These are phyloP conservation scores for Blastobotrys arbuscula DNA, from an alignment of 1,139 yeast genomes.

Conservation along the genomic window DNA sequence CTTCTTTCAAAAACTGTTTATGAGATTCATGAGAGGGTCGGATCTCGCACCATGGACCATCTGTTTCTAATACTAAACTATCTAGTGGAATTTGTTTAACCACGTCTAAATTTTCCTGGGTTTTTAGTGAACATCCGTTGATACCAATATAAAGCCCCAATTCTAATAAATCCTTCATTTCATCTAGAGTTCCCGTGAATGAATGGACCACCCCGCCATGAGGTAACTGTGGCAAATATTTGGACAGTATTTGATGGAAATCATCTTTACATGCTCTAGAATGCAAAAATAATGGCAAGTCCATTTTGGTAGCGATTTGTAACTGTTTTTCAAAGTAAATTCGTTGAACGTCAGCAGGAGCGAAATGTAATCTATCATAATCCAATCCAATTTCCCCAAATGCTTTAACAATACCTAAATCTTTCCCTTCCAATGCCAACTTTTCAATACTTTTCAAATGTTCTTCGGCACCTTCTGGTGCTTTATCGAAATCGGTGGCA, in stretches of 20 bases:
- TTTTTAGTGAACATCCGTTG: slow-evolving; percentile 88
- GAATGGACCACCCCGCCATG: slow-evolving; percentile 82
- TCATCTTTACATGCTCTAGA: slow-evolving; percentile 87
- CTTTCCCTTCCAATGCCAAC: slow-evolving; percentile 46
- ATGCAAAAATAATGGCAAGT: slow-evolving; percentile 78
- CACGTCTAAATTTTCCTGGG: slow-evolving; percentile 65
- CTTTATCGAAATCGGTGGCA: slow-evolving; percentile 56
- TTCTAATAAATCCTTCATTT: slow-evolving; percentile 46
- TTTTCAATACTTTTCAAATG: slow-evolving; percentile 41
- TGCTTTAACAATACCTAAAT: slow-evolving; percentile 50
- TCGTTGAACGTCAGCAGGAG: slow-evolving; percentile 61
- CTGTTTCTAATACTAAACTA: slow-evolving; percentile 78
- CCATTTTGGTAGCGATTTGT: slow-evolving; percentile 46
- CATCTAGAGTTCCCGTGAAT: slow-evolving; percentile 77
- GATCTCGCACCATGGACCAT: slow-evolving; percentile 98
- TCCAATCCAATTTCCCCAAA: slow-evolving; percentile 94
- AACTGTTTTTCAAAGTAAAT: slow-evolving; percentile 68
- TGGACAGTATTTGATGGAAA: slow-evolving; percentile 56
- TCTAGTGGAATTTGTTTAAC: slow-evolving; percentile 62
- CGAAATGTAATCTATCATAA: slow-evolving; percentile 78
- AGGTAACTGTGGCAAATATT: slow-evolving; percentile 42
- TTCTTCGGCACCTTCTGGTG: slow-evolving; percentile 22
- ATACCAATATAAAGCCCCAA: slow-evolving; percentile 71
- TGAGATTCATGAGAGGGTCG: slow-evolving; percentile 76
- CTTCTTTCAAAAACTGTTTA: slow-evolving; percentile 41